Conservation (phyloP, 2,329 filamentous ascomycete species). For the Fonsecaea nubica region DNA sequence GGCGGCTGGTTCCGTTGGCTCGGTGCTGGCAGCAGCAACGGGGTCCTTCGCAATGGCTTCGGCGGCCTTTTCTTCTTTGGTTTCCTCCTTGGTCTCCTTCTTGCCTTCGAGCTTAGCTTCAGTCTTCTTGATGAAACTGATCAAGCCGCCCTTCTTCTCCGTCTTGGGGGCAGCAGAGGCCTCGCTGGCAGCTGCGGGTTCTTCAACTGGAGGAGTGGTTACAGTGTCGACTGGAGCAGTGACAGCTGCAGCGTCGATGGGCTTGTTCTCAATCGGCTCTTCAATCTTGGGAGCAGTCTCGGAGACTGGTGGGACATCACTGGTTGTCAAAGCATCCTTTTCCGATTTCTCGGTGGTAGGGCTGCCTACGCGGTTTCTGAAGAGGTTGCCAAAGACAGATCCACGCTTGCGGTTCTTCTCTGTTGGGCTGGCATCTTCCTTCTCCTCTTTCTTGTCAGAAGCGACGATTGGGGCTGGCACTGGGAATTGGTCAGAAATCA, state of each 20-base stretch:
- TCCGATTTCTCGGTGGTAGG: slow-evolving; percentile 55
- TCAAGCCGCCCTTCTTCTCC: slow-evolving; percentile 44
- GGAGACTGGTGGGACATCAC: slow-evolving; percentile 55
- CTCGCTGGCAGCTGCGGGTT: slow-evolving; percentile 44
- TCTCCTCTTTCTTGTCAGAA: slow-evolving; percentile 58
- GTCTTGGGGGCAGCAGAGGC: slow-evolving; percentile 44
- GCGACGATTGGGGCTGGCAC: slow-evolving; percentile 52
- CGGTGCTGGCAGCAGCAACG: slow-evolving; percentile 34
- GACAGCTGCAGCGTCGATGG: slow-evolving; percentile 50
- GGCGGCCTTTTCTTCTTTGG: slow-evolving; percentile 40
- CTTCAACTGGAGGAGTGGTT: slow-evolving; percentile 41
- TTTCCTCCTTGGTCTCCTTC: slow-evolving; percentile 42
- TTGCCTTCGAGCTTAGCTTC: slow-evolving; percentile 42
- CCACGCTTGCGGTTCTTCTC: slow-evolving; percentile 83
- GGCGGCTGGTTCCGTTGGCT: slow-evolving; percentile 25
- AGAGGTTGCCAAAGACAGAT: slow-evolving; percentile 80
- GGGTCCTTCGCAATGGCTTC: slow-evolving; percentile 38
- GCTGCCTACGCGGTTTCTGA: slow-evolving; percentile 71
- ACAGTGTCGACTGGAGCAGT: slow-evolving; percentile 52
- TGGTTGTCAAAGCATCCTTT: slow-evolving; percentile 57
- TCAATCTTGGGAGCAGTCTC: slow-evolving; percentile 58
- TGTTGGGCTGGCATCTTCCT: slow-evolving; percentile 53
- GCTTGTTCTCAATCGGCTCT: slow-evolving; percentile 51
- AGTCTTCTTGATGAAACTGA: slow-evolving; percentile 45
- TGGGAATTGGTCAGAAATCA: slow-evolving; percentile 32